Percentiles rank a stretch among this genome's conserved stretches.
Conservation (phyloP, 768 basidiomycete species). For the Udeniomyces megalosporus region DNA sequence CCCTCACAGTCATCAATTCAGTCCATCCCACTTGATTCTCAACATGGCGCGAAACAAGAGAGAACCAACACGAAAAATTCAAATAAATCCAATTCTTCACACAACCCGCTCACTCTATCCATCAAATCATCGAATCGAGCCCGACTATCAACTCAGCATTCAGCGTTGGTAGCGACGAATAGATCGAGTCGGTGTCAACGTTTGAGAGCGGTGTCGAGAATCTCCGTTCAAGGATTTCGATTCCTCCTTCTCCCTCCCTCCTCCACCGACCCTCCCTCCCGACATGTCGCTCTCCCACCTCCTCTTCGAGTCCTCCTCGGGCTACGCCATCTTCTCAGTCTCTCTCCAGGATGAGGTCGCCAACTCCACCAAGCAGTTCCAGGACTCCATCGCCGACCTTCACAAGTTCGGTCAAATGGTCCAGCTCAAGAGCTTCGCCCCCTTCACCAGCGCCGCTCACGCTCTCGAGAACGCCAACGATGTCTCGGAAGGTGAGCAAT, state of each 20-base stretch:
- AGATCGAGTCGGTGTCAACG: too few species aligned
- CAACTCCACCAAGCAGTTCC: constrained; percentile 29
- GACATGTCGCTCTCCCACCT: constrained; percentile 28
- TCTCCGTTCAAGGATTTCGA: too few species aligned
- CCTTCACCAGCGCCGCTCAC: constrained; percentile 85
- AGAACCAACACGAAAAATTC: too few species aligned
- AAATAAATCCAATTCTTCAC: too few species aligned
- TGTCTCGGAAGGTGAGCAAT: constrained; percentile 63
- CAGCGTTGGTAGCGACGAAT: too few species aligned
- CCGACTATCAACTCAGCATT: too few species aligned
- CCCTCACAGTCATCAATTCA: too few species aligned
- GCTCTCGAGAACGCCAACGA: constrained; percentile 95
- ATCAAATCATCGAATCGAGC: too few species aligned
- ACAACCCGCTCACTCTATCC: too few species aligned
- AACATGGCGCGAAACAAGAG: too few species aligned
- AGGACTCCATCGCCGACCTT: constrained; percentile 42
- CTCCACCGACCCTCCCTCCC: background rate
- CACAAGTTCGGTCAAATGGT: constrained; percentile 85
- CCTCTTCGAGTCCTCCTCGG: constrained; percentile 52
- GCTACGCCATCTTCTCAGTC: constrained; percentile 15
- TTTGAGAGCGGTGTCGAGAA: too few species aligned
- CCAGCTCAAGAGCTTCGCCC: constrained; percentile 85
- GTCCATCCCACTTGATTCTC: too few species aligned
- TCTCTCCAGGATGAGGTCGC: constrained; percentile 55
- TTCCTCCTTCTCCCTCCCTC: background rate